Evolutionary conservation across 169 alveolate species (phyloP).

Genomic region (Cryptosporidium tyzzeri): DNA sequence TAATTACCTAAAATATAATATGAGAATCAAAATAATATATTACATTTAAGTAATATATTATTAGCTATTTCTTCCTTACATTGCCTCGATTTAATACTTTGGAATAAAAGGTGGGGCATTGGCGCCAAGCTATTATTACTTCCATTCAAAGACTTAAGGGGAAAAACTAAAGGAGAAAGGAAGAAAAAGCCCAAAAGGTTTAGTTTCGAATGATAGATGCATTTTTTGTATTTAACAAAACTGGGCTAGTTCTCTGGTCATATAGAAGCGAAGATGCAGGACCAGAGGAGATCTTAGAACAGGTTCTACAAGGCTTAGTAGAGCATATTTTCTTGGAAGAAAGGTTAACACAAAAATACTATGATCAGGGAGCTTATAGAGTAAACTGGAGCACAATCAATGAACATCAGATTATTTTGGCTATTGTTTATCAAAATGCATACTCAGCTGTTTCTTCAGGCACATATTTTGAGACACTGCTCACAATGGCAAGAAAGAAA

Average conservation of each 20-base stretch:
- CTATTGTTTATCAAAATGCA: constrained; percentile 37
- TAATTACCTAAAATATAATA: not conserved
- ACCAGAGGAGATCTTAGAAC: not conserved
- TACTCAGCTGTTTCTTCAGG: constrained; percentile 21
- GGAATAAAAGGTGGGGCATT: constrained; percentile 29
- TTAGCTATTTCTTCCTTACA: not conserved
- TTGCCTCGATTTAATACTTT: not conserved
- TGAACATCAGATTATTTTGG: constrained; percentile 23
- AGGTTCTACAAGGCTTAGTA: constrained; percentile 20
- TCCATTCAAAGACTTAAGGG: not conserved
- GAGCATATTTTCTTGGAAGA: constrained; percentile 59
- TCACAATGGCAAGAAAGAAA: constrained; percentile 16
- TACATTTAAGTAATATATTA: not conserved
- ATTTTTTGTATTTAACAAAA: constrained; percentile 56
- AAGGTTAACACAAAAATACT: constrained; percentile 46
- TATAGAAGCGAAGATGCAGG: constrained; percentile 25
- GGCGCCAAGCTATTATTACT: constrained; percentile 14
- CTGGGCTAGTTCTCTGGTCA: constrained; percentile 69
- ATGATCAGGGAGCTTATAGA: constrained; percentile 55
- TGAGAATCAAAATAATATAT: constrained; percentile 3
- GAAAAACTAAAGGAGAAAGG: not conserved
- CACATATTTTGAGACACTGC: constrained; percentile 21
- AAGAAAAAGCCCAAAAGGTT: not conserved
- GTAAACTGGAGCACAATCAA: constrained; percentile 51
- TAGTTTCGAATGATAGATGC: constrained; percentile 46